These are phyloP conservation scores for Fragaria vesca DNA, from an alignment of 306 rosid genomes.

Conservation along the genomic window DNA sequence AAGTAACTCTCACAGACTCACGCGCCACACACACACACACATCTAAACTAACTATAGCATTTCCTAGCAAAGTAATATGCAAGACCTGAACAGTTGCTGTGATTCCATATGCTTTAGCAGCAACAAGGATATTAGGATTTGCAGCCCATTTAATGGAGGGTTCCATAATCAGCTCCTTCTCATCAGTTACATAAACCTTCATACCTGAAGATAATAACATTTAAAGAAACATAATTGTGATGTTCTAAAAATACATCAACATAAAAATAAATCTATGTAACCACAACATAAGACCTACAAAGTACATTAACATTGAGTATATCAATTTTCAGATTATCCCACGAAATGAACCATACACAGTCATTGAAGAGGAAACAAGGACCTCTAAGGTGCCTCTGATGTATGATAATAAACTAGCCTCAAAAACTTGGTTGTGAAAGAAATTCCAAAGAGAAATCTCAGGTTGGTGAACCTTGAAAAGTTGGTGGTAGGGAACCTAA, in stretches of 20 bases:
- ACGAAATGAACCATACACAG: conserved; percentile 4
- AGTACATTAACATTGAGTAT: background rate
- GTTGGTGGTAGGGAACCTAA: conserved; percentile 83
- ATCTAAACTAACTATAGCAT: conserved; percentile 7
- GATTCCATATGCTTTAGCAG: conserved; percentile 80
- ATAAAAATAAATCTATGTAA: background rate
- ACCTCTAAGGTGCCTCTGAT: conserved; percentile 14
- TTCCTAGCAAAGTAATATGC: conserved; percentile 6
- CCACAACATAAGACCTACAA: conserved; percentile 2
- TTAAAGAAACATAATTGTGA: background rate
- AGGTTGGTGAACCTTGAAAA: conserved; percentile 65
- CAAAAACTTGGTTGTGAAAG: background rate
- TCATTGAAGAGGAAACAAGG: conserved; percentile 4
- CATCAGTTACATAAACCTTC: conserved; percentile 85
- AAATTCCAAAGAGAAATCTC: conserved; percentile 16
- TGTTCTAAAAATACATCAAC: background rate
- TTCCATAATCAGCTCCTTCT: conserved; percentile 95
- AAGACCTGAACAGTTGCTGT: conserved; percentile 83
- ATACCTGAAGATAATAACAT: conserved; percentile 52
- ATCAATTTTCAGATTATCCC: conserved; percentile 5
- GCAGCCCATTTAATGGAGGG: conserved; percentile 90
- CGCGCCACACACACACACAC: conserved; percentile 10
- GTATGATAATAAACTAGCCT: background rate
- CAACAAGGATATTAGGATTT: conserved; percentile 74
- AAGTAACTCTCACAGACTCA: conserved; percentile 13